phyloP scores from a whole-genome alignment of 2,329 filamentous ascomycete species.

The Nannizzia gypsea region DNA sequence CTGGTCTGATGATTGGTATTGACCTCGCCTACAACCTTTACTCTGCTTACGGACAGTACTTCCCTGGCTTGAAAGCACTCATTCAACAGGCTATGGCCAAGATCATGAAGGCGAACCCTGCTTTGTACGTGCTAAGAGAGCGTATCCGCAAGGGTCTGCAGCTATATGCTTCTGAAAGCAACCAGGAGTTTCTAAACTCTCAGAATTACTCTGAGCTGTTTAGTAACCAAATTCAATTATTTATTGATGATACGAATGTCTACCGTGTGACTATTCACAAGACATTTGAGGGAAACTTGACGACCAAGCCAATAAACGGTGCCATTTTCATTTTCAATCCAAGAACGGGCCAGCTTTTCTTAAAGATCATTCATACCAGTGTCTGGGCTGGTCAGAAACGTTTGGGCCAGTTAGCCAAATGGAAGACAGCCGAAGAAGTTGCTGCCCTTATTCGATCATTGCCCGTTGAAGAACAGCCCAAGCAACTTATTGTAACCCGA shows the following conservation, averaged over 20 bases:
- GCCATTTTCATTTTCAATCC: slow-evolving; percentile 99
- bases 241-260: slow-evolving; percentile 98
- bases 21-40: slow-evolving; percentile 97
- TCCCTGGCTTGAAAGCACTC: slow-evolving; percentile 89
- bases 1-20: slow-evolving; percentile 93
- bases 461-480: slow-evolving; percentile 94
- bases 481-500: slow-evolving; percentile 94
- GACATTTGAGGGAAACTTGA: slow-evolving; percentile 97
- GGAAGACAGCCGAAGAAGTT: slow-evolving; percentile 99
- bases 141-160: slow-evolving; percentile 98
- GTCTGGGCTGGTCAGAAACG: slow-evolving; percentile 99
- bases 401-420: slow-evolving; percentile 94
- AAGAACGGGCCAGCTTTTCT: slow-evolving; percentile 90
- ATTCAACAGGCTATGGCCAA: slow-evolving; percentile 98
- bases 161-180: slow-evolving; percentile 94
- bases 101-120: slow-evolving; percentile 98
- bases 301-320: slow-evolving; percentile 97
- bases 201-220: slow-evolving; percentile 99
- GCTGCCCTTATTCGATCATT: slow-evolving; percentile 90
- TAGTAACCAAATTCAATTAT: slow-evolving; percentile 96
- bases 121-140: slow-evolving; percentile 88
- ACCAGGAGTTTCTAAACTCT: slow-evolving; percentile 97
- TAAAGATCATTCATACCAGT: slow-evolving; percentile 99
- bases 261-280: slow-evolving; percentile 99
- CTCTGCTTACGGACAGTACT: slow-evolving; percentile 96